phyloP scores from a whole-genome alignment of 2,329 filamentous ascomycete genomes.

The Whalleya microplaca region DNA sequence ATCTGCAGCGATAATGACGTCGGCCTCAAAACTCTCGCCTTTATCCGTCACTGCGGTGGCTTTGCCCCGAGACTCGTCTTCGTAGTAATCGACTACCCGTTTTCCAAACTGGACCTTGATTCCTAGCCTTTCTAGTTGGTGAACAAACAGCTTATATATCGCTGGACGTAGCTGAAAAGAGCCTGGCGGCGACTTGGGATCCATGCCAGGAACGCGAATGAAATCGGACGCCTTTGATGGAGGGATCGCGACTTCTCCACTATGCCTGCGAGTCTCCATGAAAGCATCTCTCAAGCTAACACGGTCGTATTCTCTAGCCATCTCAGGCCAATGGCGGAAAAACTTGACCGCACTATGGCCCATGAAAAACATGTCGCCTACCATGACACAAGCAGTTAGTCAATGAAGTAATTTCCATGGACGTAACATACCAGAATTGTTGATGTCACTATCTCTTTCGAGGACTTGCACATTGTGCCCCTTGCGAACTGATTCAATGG shows the following conservation, averaged over 20 bases:
- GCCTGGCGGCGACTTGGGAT: constrained; percentile 2
- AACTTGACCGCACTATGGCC: constrained; percentile 9
- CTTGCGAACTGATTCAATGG: not conserved
- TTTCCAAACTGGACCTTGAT: constrained; percentile 22
- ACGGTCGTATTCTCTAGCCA: constrained; percentile 14
- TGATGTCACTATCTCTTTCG: not conserved
- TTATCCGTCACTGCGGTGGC: constrained; percentile 26
- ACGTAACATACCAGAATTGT: not conserved
- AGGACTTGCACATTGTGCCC: not conserved
- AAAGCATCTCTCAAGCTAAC: not conserved
- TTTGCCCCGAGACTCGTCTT: constrained; percentile 13
- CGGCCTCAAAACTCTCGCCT: constrained; percentile 30
- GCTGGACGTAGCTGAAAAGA: constrained; percentile 12
- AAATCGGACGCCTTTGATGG: constrained; percentile 3
- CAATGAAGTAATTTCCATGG: too few species aligned
- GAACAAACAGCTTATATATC: constrained; percentile 2
- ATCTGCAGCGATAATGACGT: constrained; percentile 38
- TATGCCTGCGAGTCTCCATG: not conserved
- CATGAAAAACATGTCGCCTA: constrained; percentile 11
- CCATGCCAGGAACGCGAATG: constrained; percentile 2
- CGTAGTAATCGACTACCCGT: constrained; percentile 21
- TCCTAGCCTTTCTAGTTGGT: constrained; percentile 15
- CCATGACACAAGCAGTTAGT: not conserved
- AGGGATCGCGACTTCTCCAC: not conserved
- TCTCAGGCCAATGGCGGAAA: constrained; percentile 8